Conservation (phyloP, 192 early-diverging fungal species). For the Rhizophlyctis rosea region DNA sequence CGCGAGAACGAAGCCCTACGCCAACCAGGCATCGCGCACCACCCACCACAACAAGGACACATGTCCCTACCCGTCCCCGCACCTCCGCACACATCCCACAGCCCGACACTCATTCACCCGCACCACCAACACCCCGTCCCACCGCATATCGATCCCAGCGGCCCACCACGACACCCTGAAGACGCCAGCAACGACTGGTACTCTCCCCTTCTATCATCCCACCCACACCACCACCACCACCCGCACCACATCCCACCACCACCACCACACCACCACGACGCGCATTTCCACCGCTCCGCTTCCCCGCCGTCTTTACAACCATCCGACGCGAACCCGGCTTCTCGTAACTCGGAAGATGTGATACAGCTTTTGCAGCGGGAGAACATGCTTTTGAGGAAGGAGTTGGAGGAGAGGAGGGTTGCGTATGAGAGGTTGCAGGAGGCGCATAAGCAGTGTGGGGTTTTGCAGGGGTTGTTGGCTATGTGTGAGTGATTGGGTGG, state of each 20-base stretch:
- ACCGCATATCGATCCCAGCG: too few species aligned
- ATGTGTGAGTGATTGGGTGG: conserved; percentile 33
- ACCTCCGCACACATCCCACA: background rate
- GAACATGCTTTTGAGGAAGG: conserved; percentile 8
- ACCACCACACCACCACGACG: background rate
- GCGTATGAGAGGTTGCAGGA: conserved; percentile 29
- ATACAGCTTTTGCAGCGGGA: conserved; percentile 4
- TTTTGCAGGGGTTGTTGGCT: conserved; percentile 38
- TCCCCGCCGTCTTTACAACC: too few species aligned
- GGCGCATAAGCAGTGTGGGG: conserved; percentile 34
- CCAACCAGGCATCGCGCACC: conserved; percentile 10
- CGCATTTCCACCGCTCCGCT: background rate
- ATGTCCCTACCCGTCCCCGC: background rate
- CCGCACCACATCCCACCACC: background rate
- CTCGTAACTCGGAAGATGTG: background rate
- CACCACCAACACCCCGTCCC: too few species aligned
- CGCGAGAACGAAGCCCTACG: conserved; percentile 16
- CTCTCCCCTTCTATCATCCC: background rate
- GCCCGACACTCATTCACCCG: too few species aligned
- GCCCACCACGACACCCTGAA: background rate
- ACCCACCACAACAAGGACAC: conserved; percentile 2
- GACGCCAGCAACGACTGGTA: background rate
- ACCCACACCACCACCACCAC: conserved; percentile 9
- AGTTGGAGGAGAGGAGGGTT: conserved; percentile 8
- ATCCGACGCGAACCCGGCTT: background rate